Percentiles rank a stretch among this genome's conserved stretches.
phyloP scores from a whole-genome alignment of 176 grass and related monocot genomes.

The Lolium rigidum region DNA sequence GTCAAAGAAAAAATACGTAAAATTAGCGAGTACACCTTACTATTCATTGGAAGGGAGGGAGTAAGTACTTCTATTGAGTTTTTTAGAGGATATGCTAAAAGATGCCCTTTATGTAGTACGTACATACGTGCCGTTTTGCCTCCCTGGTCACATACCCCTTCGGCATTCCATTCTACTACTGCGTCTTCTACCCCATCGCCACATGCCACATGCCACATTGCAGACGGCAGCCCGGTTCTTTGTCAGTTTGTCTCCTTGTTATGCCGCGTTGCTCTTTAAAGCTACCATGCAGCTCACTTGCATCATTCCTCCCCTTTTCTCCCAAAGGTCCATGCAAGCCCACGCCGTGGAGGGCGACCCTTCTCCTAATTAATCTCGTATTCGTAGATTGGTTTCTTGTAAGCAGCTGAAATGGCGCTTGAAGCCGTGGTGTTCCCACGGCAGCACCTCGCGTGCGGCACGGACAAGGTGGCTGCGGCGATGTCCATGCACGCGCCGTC shows the following conservation, averaged over 20 bases:
- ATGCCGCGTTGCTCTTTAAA: conserved; percentile 23
- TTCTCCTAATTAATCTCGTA: not conserved
- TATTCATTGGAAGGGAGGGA: too few relatives aligned
- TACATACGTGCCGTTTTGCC: too few relatives aligned
- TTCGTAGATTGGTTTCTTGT: not conserved
- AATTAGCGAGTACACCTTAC: too few relatives aligned
- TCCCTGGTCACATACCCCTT: not conserved
- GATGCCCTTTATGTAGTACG: too few relatives aligned
- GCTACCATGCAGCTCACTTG: conserved; percentile 3
- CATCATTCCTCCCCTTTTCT: not conserved
- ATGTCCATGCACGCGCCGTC: conserved; percentile 23
- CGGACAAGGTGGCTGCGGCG: conserved; percentile 16
- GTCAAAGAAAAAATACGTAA: too few relatives aligned
- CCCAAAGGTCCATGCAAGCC: not conserved
- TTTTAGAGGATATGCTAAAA: too few relatives aligned
- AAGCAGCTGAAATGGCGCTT: conserved; percentile 16
- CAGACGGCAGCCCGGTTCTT: conserved; percentile 22
- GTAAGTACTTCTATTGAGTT: too few relatives aligned
- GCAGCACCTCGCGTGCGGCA: conserved; percentile 27
- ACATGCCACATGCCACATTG: conserved; percentile 32
- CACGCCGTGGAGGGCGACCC: conserved; percentile 2
- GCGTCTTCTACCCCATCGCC: not conserved
- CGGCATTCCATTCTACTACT: not conserved
- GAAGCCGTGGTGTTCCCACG: conserved; percentile 55
- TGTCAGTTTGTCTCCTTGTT: conserved; percentile 25